Conservation (phyloP, 192 early-diverging fungal species). For the Podila verticillata region DNA sequence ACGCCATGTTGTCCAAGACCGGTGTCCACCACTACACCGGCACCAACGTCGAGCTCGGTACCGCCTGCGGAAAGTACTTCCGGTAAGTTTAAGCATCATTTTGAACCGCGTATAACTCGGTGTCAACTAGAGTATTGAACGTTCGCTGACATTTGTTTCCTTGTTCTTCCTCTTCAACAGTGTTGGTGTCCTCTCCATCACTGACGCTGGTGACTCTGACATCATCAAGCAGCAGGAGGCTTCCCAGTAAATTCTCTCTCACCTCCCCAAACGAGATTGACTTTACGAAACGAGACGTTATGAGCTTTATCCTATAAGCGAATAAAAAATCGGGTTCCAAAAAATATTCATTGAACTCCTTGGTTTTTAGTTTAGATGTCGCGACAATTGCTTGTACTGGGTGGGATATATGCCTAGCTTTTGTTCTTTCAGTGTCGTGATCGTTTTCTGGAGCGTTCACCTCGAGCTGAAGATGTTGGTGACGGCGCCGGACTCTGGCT, state of each 20-base stretch:
- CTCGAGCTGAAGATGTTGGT: neutral
- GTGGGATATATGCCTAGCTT: neutral
- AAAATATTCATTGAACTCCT: too few relatives aligned
- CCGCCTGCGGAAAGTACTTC: slow-evolving; percentile 99
- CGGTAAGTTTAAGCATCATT: slow-evolving; percentile 68
- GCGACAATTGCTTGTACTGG: neutral
- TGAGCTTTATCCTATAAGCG: slow-evolving; percentile 4
- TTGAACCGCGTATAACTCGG: neutral
- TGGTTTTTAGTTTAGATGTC: neutral
- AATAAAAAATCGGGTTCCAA: too few relatives aligned
- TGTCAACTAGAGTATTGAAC: too few relatives aligned
- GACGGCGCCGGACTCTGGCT: slow-evolving; percentile 20
- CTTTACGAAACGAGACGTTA: slow-evolving; percentile 11
- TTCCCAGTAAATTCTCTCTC: slow-evolving; percentile 14
- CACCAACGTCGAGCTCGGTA: slow-evolving; percentile 99
- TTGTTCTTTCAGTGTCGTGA: slow-evolving; percentile 16
- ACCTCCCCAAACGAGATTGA: neutral
- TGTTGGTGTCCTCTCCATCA: slow-evolving; percentile 90
- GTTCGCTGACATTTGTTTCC: too few relatives aligned
- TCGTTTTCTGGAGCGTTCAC: slow-evolving; percentile 27
- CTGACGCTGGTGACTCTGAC: slow-evolving; percentile 96
- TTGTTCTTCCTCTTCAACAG: slow-evolving; percentile 14
- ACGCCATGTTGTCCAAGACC: slow-evolving; percentile 99
- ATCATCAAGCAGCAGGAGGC: slow-evolving; percentile 52
- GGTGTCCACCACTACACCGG: slow-evolving; percentile 99